phyloP scores from a whole-genome alignment of 208 protist genomes.

The Trichomonas gallinae region DNA sequence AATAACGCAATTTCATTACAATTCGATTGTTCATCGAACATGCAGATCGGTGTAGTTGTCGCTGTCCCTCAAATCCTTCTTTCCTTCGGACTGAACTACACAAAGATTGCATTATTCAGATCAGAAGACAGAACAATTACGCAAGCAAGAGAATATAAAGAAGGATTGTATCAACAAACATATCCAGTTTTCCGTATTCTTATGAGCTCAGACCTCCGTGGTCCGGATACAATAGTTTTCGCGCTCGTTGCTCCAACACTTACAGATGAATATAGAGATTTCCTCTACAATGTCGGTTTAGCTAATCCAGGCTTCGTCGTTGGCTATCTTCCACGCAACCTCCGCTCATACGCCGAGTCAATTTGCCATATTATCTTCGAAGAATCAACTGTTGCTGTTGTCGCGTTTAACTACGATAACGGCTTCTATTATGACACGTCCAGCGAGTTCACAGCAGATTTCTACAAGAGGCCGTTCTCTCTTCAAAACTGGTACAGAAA shows the following conservation, averaged over 20 bases:
- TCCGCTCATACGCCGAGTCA: background rate
- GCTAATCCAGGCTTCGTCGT: background rate
- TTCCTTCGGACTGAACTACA: background rate
- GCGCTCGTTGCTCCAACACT: background rate
- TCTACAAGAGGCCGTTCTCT: background rate
- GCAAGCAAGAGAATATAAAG: background rate
- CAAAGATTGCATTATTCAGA: background rate
- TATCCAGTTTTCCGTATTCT: background rate
- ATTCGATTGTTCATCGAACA: background rate
- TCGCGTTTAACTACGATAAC: background rate
- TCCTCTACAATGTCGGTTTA: background rate
- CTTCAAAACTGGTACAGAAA: background rate
- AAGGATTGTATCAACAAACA: background rate
- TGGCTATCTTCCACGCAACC: background rate
- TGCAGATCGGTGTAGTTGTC: background rate
- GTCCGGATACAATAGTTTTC: background rate
- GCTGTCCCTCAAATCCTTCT: background rate
- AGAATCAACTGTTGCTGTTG: background rate
- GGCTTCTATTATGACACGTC: background rate
- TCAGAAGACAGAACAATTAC: background rate
- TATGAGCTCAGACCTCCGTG: background rate
- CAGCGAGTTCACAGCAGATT: background rate
- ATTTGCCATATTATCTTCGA: too few species aligned
- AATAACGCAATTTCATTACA: background rate
- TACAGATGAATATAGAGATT: background rate